These are phyloP conservation scores for Podaxis sp. DNA, from an alignment of 768 basidiomycete species.

Conservation along the genomic window DNA sequence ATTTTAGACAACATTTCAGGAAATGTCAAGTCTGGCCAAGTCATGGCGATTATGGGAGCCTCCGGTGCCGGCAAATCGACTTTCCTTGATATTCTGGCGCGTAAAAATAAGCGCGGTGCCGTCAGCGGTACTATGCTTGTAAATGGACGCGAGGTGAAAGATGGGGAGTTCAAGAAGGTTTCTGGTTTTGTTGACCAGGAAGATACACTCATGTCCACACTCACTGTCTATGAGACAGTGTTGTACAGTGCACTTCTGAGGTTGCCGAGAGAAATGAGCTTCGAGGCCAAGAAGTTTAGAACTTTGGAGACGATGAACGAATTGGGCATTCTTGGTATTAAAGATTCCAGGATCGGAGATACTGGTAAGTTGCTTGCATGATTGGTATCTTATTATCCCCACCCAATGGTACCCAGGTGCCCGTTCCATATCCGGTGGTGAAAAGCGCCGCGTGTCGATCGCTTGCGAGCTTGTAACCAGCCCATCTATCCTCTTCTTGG, in stretches of 20 bases:
- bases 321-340: conserved; percentile 88
- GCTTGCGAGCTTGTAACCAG: conserved; percentile 98
- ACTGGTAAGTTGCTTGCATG: conserved; percentile 51
- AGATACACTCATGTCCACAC: conserved; percentile 93
- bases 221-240: conserved; percentile 98
- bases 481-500: conserved; percentile 93
- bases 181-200: conserved; percentile 98
- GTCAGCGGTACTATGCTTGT: conserved; percentile 78
- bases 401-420: conserved; percentile 46
- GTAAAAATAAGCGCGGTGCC: conserved; percentile 80
- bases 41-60: conserved; percentile 96
- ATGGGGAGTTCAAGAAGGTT: conserved; percentile 79
- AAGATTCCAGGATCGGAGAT: conserved; percentile 87
- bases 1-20: conserved; percentile 86
- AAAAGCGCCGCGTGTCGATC: conserved; percentile 95
- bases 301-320: conserved; percentile 97
- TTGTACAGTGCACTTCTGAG: conserved; percentile 89
- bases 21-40: conserved; percentile 81
- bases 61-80: conserved; percentile 97
- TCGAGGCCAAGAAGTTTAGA: conserved; percentile 91
- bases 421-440: conserved; percentile 94
- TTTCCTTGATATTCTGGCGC: conserved; percentile 92
- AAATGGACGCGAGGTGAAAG: conserved; percentile 78
- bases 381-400: not conserved
- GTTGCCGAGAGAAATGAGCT: conserved; percentile 92